Conservation (phyloP, 139 green algal genomes). For the Chlorella ohadii region DNA sequence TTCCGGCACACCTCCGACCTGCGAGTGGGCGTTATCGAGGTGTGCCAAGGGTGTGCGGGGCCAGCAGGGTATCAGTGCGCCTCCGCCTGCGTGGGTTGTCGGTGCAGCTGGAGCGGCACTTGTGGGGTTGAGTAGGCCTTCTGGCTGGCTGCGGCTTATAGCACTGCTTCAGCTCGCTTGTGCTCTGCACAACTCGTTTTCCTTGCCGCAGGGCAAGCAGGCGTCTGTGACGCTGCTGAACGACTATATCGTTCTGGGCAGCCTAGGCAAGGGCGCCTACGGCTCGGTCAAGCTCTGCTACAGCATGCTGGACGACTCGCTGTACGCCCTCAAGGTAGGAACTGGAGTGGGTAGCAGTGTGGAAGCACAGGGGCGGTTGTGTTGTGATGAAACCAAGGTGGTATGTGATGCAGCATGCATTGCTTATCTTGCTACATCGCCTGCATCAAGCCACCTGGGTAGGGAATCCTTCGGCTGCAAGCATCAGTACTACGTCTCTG, state of each 20-base stretch:
- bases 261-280: conserved; percentile 75
- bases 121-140: too few relatives aligned
- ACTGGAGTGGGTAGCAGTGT: neutral
- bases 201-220: conserved; percentile 8
- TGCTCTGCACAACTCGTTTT: neutral
- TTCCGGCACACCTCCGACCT: conserved; percentile 35
- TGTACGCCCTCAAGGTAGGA: conserved; percentile 89
- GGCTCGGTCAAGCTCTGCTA: conserved; percentile 90
- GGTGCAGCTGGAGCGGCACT: too few relatives aligned
- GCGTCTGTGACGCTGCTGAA: conserved; percentile 75
- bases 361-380: neutral
- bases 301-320: conserved; percentile 78
- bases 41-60: neutral
- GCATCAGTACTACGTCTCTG: too few relatives aligned
- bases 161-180: too few relatives aligned
- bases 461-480: too few relatives aligned
- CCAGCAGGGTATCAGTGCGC: neutral
- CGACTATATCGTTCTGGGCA: conserved; percentile 88
- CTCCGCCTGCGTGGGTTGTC: neutral
- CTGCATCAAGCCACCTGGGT: too few relatives aligned
- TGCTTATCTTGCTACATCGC: neutral
- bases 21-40: conserved; percentile 39
- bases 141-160: too few relatives aligned
- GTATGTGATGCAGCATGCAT: neutral
- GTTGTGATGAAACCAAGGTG: neutral